A percentile compares a stretch with the other conserved stretches of the same genome.
Conservation (phyloP, 2,329 filamentous ascomycete genomes). For the Chaetomiaceae sp. region DNA sequence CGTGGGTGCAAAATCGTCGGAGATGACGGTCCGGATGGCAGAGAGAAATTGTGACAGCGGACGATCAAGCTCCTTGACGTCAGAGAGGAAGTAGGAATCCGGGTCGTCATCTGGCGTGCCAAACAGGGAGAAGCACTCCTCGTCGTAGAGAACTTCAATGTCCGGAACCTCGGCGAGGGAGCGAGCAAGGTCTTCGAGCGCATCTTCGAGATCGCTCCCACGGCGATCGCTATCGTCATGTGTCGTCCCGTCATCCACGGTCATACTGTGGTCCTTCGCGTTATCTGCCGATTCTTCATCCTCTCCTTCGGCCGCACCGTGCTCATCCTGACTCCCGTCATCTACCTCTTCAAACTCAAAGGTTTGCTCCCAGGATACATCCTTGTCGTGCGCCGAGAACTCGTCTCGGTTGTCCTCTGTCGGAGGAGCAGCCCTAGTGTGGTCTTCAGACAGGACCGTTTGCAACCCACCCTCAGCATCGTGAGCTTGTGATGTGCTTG, state of each 20-base stretch:
- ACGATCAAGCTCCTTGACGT: slow-evolving; percentile 36
- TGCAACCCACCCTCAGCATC: neutral
- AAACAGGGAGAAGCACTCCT: slow-evolving; percentile 30
- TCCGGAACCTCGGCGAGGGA: slow-evolving; percentile 18
- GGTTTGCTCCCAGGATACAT: neutral
- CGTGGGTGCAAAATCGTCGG: slow-evolving; percentile 37
- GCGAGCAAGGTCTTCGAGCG: slow-evolving; percentile 10
- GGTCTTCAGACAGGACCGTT: neutral
- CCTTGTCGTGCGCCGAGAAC: neutral
- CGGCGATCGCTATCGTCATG: slow-evolving; percentile 5
- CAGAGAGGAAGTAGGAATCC: slow-evolving; percentile 41
- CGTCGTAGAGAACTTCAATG: slow-evolving; percentile 29
- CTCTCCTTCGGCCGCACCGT: neutral
- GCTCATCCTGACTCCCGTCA: neutral
- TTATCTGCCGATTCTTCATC: neutral
- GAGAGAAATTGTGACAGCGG: slow-evolving; percentile 40
- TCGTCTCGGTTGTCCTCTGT: neutral
- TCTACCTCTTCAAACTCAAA: neutral
- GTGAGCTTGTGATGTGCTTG: neutral
- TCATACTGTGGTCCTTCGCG: neutral
- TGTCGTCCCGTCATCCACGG: neutral
- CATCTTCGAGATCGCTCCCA: slow-evolving; percentile 21
- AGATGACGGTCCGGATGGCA: slow-evolving; percentile 40
- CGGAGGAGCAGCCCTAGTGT: neutral
- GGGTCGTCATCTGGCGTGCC: slow-evolving; percentile 33